Evolutionary conservation across 2,329 filamentous ascomycete genomes (phyloP), one percentile per base, ranked within the genome.

Genomic region (Immersiporthe knoxdaviesiana): DNA sequence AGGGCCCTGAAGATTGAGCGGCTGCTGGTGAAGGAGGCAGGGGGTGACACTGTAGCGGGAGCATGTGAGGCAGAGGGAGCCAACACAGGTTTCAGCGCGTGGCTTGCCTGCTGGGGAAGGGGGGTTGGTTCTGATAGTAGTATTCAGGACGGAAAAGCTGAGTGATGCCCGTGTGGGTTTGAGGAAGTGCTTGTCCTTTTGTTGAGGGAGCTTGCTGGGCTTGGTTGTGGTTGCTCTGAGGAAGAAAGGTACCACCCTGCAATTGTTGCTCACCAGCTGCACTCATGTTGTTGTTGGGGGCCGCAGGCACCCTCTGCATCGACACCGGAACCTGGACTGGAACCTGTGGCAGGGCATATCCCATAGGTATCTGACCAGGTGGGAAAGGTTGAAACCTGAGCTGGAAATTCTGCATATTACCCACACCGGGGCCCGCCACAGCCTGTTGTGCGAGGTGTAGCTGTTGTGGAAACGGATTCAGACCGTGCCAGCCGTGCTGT

Each of bases 401-500:
- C 24, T 59, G 52, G 27, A 67, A 68, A 18, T 35, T 59, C 18
- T 69, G 67, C 64, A 65, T n/a, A 16, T 35, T 35, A 4, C 61
- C 61, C 24, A 67, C 58, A 52, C 47, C 58, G n/a, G 60, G 16
- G 12, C 24, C 39, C 37, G 61, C 39, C 35, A 65, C 54, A 27
- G 63, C 24, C 24, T 56, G 37, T 7, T 63, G 39, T 14, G 39
- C 67, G 18, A 65, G 69, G 11, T 65, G 70, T 14, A 62, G 27
- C 52, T 71, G 70, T 18, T 68, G 54, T 21, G 59, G n/a, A 18
- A 35, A 62, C 35, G 59, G 44, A n/a, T 44, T 54, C 18, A 59
- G 64, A 27, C 61, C 56, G 21, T 71, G 64, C 70, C 70, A 71
- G 32, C 64, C 70, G 21, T 71, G 70, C 24, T 65, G 65, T n/a